Conservation (phyloP, 192 early-diverging fungal species). For the Backusella liffmaniae region DNA sequence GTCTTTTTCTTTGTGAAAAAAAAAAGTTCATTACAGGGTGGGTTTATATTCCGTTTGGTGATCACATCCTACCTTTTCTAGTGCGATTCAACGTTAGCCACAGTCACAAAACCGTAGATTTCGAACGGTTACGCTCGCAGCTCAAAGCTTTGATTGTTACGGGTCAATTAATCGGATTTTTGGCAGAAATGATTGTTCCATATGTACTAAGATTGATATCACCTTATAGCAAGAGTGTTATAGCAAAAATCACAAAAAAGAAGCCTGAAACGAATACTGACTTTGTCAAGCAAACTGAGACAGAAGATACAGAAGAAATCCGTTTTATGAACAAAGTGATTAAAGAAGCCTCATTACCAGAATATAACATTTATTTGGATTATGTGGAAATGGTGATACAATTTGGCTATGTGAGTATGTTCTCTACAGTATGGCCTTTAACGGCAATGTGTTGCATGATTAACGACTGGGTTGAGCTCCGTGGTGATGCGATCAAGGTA, state of each 20-base stretch:
- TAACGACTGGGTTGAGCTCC: constrained; percentile 91
- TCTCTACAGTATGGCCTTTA: constrained; percentile 84
- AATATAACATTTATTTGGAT: constrained; percentile 84
- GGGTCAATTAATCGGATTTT: constrained; percentile 76
- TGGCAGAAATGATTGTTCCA: constrained; percentile 75
- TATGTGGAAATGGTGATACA: constrained; percentile 93
- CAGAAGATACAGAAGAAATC: constrained; percentile 31
- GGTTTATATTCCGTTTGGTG: constrained; percentile 84
- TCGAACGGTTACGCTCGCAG: constrained; percentile 53
- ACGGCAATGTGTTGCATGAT: constrained; percentile 77
- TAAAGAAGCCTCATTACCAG: constrained; percentile 62
- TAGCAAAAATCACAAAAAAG: background rate
- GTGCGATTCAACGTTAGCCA: constrained; percentile 31
- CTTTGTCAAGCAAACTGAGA: background rate
- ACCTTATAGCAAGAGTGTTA: constrained; percentile 15
- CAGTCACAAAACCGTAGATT: constrained; percentile 46
- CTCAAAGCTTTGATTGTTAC: constrained; percentile 80
- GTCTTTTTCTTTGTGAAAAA: background rate
- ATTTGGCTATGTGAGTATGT: constrained; percentile 89
- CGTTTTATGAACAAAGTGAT: constrained; percentile 52
- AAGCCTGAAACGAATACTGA: constrained; percentile 21
- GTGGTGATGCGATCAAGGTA: constrained; percentile 90
- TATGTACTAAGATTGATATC: constrained; percentile 51
- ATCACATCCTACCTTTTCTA: constrained; percentile 58
- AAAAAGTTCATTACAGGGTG: constrained; percentile 72